These are phyloP conservation scores for Metschnikowia peoriensis DNA, from an alignment of 805 yeast genomes.

Conservation along the genomic window DNA sequence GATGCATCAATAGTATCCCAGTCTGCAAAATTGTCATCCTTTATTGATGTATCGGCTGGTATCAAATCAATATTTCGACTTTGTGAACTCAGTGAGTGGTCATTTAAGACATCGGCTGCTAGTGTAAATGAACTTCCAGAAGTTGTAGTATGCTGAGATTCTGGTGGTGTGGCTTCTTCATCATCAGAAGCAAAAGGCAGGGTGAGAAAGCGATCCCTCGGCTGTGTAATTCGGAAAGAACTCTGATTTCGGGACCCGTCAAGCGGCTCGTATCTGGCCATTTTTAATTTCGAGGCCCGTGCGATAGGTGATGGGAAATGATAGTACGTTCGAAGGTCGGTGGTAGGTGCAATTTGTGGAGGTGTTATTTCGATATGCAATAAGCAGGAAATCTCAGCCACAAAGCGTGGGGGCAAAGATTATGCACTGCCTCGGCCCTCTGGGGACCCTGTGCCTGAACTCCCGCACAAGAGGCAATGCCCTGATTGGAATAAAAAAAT, in stretches of 20 bases:
- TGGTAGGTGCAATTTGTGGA: background rate
- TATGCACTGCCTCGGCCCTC: background rate
- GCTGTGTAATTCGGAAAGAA: background rate
- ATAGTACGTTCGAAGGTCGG: background rate
- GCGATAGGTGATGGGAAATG: too few relatives aligned
- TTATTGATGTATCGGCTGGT: background rate
- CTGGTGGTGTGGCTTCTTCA: background rate
- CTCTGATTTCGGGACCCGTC: background rate
- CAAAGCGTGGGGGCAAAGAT: conserved; percentile 5
- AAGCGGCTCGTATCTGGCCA: conserved; percentile 5
- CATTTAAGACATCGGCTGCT: background rate
- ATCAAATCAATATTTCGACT: background rate
- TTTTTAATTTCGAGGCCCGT: background rate
- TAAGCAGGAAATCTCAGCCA: conserved; percentile 3
- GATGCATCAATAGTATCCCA: conserved; percentile 16
- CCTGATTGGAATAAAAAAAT: too few relatives aligned
- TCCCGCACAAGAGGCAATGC: background rate
- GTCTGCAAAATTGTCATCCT: conserved; percentile 14
- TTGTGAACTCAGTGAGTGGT: background rate
- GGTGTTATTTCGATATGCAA: background rate
- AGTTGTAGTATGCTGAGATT: background rate
- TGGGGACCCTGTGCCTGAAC: background rate
- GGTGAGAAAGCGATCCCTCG: background rate
- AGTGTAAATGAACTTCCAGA: background rate
- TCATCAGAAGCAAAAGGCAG: conserved; percentile 3